Evolutionary conservation across 2,329 filamentous ascomycete genomes (phyloP), one percentile per base, ranked within the genome.

Genomic region (Aplosporella prunicola): DNA sequence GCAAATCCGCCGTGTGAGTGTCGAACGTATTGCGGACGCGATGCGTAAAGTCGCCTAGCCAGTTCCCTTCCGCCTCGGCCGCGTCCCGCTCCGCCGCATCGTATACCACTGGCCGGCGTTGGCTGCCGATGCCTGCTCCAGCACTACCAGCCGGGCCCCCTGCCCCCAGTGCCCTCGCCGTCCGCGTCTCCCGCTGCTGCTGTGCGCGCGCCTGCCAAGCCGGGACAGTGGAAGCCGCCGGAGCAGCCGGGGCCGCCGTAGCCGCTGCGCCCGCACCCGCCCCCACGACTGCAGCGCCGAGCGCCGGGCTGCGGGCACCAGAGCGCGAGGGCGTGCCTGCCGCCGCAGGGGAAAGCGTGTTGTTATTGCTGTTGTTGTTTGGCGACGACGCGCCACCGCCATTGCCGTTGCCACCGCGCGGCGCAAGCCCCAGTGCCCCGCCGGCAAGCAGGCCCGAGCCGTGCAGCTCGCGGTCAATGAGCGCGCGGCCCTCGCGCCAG

Each of bases 11-110:
- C 0, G 78, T 82, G n/a, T n/a, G n/a, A n/a, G n/a, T n/a, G 43
- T 96, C 89, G 35, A 96, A 76, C 0, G 91, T 96, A 53, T 98
- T 98, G 60, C 80, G 83, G 49, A 98, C 79, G 23, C 89, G 73
- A 53, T 93, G 83, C 0, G 83, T 78, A 43, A 96, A 77, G 22
- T 81, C 80, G 47, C 83, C 74, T 52, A 96, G 87, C 58, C 94
- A 85, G 46, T 80, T 85, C 38, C 86, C 83, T 10, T 87, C 78
- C 20, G 83, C 80, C 1, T 74, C 69, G n/a, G 74, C 72, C 6
- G 72, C 71, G 1, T 74, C 71, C 14, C 71, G 58, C 20, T 64
- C 53, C 24, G 60, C 47, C 18, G 58, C 31, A 22, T 50, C 41
- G 27, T 47, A 10, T 36, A 32, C 40, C 46, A 32, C 52, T 44